Percentiles rank a stretch among this genome's conserved stretches.
phyloP scores from a whole-genome alignment of 2,329 filamentous ascomycete species.

The Massarina eburnea region DNA sequence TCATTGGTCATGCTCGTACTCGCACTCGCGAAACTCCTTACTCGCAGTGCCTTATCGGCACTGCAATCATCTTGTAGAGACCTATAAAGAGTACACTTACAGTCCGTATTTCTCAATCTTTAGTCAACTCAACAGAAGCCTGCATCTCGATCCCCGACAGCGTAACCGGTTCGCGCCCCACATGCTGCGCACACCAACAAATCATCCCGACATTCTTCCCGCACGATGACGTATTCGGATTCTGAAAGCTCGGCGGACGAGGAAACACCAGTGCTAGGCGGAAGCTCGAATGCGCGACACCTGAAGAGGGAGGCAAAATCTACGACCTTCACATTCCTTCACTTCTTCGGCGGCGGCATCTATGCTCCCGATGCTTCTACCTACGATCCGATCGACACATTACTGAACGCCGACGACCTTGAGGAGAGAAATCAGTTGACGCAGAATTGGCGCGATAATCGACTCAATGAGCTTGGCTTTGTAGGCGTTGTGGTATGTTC shows the following conservation, averaged over 20 bases:
- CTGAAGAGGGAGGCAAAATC: conserved; percentile 6
- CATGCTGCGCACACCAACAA: background rate
- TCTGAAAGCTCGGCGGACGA: conserved; percentile 23
- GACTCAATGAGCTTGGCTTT: conserved; percentile 46
- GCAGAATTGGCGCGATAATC: conserved; percentile 43
- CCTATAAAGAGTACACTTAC: too few species aligned
- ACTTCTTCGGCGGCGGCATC: conserved; percentile 38
- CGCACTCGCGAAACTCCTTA: too few species aligned
- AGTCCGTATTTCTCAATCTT: background rate
- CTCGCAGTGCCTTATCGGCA: too few species aligned
- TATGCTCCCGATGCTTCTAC: conserved; percentile 37
- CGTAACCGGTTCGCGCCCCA: too few species aligned
- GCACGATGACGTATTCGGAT: conserved; percentile 19
- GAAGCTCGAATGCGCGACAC: conserved; percentile 9
- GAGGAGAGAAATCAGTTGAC: conserved; percentile 42
- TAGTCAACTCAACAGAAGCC: background rate
- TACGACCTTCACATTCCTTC: conserved; percentile 15
- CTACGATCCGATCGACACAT: conserved; percentile 40
- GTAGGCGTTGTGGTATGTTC: conserved; percentile 45
- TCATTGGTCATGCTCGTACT: conserved; percentile 7
- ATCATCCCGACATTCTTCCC: conserved; percentile 9
- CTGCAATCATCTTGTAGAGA: too few species aligned
- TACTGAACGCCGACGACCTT: conserved; percentile 40
- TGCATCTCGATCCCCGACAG: background rate
- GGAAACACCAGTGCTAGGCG: conserved; percentile 23